Base-by-base conservation (phyloP, 306 rosid genomes). In the Cicer yamashitae region DNA sequence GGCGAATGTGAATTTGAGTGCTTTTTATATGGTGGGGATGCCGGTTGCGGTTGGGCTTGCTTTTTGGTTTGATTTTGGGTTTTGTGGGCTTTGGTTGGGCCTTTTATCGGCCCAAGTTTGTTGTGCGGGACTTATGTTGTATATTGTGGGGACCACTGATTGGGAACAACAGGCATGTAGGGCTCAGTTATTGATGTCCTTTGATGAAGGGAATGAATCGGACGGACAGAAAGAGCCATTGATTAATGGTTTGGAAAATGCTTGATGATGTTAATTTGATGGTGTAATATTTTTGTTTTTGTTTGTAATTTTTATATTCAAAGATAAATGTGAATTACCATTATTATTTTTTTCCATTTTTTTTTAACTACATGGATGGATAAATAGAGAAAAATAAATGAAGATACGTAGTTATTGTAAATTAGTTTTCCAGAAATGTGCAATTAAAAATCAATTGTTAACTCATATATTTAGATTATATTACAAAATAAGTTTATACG, bases 51-150 rank as follows among this genome's bases (percentile, higher is more conserved):
- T 94, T 72, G 96, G 89, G 82, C 96, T 94, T n/a, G 89, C 87
- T 15, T 84, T 94, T 61, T 78, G 83, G 67, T 6, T 84, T 0
- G 79, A 82, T 0, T 70, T 91, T 10, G 97, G 97, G 57, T 94
- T 94, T 67, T 79, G 89, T 78, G 98, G 98, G 78, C 89, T 94
- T 0, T 94, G 98, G 98, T 6, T 91, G 73, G 98, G 98, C 18
- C 70, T 94, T 10, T 7, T 94, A 8, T 70, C 93, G 66, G 98
- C 98, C 87, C 98, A 94, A 67, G 86, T 88, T 7, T 88, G 89
- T 72, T 94, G 98, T 7, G 98, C 97, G 4, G 96, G 96, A 51
- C 78, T 91, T 0, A 90, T 94, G 98, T 54, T 94, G 81, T 89
- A 86, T 67, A 88, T 74, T 57, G 79, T 94, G 4, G 93, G 94